Evolutionary conservation across 2,329 filamentous ascomycete genomes (phyloP).

Genomic region (Trichoderma sp.): DNA sequence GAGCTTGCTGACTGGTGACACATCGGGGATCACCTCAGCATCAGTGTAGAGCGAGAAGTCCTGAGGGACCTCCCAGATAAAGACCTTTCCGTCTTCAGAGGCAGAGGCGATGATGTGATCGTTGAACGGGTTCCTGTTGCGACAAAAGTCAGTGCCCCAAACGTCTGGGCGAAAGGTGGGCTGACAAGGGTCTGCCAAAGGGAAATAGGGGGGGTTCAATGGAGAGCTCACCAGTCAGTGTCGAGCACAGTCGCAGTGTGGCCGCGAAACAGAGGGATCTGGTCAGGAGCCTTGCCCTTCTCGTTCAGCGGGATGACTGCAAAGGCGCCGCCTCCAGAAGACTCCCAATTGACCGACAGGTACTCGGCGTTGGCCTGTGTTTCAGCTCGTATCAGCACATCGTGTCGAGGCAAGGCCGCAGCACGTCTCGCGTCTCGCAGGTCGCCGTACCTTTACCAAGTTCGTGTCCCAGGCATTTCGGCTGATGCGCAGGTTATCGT

Average conservation of each 20-base stretch:
- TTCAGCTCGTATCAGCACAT: conserved; percentile 28
- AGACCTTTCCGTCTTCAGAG: conserved; percentile 96
- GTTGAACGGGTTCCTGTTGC: conserved; percentile 86
- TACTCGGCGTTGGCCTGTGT: conserved; percentile 89
- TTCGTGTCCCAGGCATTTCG: conserved; percentile 99
- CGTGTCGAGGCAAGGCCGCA: background rate
- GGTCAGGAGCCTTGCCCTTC: conserved; percentile 86
- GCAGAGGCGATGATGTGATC: conserved; percentile 89
- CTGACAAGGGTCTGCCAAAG: conserved; percentile 5
- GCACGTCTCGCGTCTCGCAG: background rate
- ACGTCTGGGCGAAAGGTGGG: background rate
- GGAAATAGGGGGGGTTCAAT: conserved; percentile 18
- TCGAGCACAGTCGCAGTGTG: conserved; percentile 95
- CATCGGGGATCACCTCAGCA: conserved; percentile 78
- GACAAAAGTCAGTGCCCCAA: conserved; percentile 28
- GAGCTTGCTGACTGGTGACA: conserved; percentile 78
- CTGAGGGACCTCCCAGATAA: conserved; percentile 92
- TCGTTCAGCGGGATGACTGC: conserved; percentile 91
- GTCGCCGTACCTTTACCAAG: conserved; percentile 79
- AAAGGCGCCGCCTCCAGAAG: conserved; percentile 92
- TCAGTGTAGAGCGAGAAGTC: conserved; percentile 84
- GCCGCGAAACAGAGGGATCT: conserved; percentile 91
- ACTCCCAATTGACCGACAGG: conserved; percentile 97
- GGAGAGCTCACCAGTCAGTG: conserved; percentile 76
- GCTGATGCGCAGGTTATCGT: conserved; percentile 96